Conservation (phyloP, 1,139 yeast genomes). For the Hemisphaericaspora xylofermentans region DNA sequence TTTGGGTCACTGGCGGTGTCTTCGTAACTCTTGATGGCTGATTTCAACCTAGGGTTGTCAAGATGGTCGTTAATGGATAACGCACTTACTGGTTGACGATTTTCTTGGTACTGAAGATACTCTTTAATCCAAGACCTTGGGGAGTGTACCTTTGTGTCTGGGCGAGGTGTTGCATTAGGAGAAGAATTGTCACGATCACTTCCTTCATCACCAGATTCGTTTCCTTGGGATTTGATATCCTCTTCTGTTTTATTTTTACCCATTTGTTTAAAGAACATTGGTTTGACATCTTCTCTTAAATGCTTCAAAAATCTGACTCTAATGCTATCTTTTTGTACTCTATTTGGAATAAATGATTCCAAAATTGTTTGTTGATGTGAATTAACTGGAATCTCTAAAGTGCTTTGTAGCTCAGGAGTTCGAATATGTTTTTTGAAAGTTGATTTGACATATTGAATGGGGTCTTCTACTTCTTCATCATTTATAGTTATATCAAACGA, state of each 20-base stretch:
- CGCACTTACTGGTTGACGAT: constrained; percentile 1
- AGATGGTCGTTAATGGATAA: background rate
- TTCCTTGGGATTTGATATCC: constrained; percentile 3
- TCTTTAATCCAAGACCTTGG: constrained; percentile 20
- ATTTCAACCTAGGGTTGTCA: constrained; percentile 11
- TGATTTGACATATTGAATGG: constrained; percentile 12
- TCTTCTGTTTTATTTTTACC: background rate
- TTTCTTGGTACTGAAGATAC: constrained; percentile 14
- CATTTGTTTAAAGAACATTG: background rate
- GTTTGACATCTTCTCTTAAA: background rate
- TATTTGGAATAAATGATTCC: constrained; percentile 13
- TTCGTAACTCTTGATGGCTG: constrained; percentile 24
- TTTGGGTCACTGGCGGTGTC: constrained; percentile 23
- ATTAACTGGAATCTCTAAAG: constrained; percentile 14
- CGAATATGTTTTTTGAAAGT: constrained; percentile 12
- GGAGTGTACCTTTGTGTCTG: constrained; percentile 12
- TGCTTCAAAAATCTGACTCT: constrained; percentile 1
- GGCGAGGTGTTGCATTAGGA: no score
- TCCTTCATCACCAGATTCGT: background rate
- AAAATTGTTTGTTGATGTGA: constrained; percentile 10
- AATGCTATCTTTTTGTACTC: constrained; percentile 1
- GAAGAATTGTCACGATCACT: no score
- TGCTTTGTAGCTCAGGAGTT: constrained; percentile 12
- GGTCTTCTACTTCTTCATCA: constrained; percentile 13
- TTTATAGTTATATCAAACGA: constrained; percentile 10